Evolutionary conservation across 495 filamentous ascomycete genomes (phyloP), one percentile per base, ranked within the genome.

Genomic region (Cudoniella acicularis): DNA sequence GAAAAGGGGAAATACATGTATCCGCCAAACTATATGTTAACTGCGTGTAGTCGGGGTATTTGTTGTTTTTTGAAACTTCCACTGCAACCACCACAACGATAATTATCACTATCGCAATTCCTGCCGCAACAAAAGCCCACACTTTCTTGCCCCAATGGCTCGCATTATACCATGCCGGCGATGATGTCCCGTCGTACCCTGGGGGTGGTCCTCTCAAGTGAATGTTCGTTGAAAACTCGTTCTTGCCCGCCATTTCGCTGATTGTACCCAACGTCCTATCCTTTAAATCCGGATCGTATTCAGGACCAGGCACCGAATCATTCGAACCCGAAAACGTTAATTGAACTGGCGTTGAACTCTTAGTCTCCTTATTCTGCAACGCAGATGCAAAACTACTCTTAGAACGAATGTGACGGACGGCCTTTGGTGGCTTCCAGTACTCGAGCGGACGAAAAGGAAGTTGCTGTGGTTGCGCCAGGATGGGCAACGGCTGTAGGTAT

Each of bases 51-150:
- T 83, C 66, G 1, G 83, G 83, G 64, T 86, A 84, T 18, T 69
- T 69, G 43, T 74, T 77, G 0, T 71, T 70, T 41, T 64, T 67
- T 57, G 72, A 72, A 25, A 73, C 71, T 10, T 75, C 81, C 61
- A 79, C 73, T 3, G 79, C 72, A 2, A 81, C 79, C 11, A 77
- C 79, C n/a, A 87, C 76, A 10, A 83, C 72, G n/a, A 79, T 67
- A 0, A 75, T 71, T 9, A 83, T 67, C 1, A 86, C 66, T 10
- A 82, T 62, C 2, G 78, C 68, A 1, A 78, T 54, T 1, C 70
- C 61, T 2, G 60, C 68, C 20, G 62, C 52, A 16, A 67, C 65
- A 24, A 79, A 68, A 18, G 77, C 57, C 70, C 74, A 79, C 20
- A 67, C 74, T 54, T 73, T 75, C 61, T 73, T 69, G 10, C 73